These are phyloP conservation scores for Onygenales sp. DNA, from an alignment of 2,329 filamentous ascomycete species.

Conservation along the genomic window DNA sequence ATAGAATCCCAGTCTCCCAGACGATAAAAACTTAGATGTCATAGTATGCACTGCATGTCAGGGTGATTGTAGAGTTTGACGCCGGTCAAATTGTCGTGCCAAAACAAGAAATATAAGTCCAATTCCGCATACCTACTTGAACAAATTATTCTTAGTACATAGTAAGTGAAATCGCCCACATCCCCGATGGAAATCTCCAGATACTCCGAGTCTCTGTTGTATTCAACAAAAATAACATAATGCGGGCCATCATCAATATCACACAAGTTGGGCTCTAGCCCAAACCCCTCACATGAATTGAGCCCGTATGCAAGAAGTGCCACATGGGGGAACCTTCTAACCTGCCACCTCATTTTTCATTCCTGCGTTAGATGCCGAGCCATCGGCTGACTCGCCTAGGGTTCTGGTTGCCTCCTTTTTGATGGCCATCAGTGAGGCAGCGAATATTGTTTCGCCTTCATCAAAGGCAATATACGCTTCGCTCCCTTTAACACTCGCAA, in stretches of 20 bases:
- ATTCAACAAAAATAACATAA: conserved; percentile 1
- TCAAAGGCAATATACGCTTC: background rate
- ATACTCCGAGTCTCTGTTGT: conserved; percentile 1
- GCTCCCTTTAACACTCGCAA: background rate
- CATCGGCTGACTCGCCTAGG: background rate
- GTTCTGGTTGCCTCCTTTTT: background rate
- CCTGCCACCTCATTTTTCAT: background rate
- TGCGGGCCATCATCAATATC: background rate
- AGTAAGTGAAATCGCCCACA: background rate
- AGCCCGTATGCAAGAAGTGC: background rate
- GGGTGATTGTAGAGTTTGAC: too few relatives aligned
- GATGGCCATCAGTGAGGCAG: background rate
- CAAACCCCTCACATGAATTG: background rate
- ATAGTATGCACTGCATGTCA: too few relatives aligned
- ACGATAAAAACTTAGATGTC: too few relatives aligned
- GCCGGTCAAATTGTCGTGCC: too few relatives aligned
- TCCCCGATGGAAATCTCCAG: background rate
- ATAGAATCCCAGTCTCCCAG: too few relatives aligned
- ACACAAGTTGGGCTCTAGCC: background rate
- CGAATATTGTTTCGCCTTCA: background rate
- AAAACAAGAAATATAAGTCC: too few relatives aligned
- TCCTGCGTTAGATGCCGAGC: background rate
- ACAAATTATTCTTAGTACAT: too few relatives aligned
- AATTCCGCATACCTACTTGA: too few relatives aligned
- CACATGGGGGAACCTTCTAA: background rate